Conservation (phyloP, 1,139 yeast species). For the Schizosaccharomyces versatilis region DNA sequence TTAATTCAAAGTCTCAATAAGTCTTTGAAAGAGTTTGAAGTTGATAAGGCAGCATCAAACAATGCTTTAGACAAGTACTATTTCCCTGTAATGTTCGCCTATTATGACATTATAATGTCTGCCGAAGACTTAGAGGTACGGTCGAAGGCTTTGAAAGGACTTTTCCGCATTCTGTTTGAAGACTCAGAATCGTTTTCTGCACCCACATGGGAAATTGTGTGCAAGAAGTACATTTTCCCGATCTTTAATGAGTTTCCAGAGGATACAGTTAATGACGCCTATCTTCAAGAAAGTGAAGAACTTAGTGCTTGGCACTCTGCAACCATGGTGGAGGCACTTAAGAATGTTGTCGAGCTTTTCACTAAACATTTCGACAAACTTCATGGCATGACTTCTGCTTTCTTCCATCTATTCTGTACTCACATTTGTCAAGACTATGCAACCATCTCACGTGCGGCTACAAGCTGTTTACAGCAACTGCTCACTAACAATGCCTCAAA, state of each 20-base stretch:
- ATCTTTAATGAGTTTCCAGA: conserved; percentile 61
- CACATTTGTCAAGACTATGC: conserved; percentile 95
- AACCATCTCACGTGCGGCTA: conserved; percentile 83
- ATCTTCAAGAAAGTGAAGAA: conserved; percentile 45
- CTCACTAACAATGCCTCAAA: conserved; percentile 50
- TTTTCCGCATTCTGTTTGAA: conserved; percentile 61
- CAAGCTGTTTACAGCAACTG: conserved; percentile 63
- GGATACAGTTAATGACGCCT: conserved; percentile 50
- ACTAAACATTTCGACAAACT: conserved; percentile 59
- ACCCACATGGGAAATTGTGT: conserved; percentile 63
- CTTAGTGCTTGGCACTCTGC: conserved; percentile 90
- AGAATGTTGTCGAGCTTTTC: conserved; percentile 67
- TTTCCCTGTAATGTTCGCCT: conserved; percentile 70
- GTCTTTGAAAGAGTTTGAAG: conserved; percentile 10
- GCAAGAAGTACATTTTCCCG: conserved; percentile 65
- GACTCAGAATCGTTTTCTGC: conserved; percentile 57
- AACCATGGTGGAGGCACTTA: conserved; percentile 80
- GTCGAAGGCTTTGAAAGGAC: conserved; percentile 59
- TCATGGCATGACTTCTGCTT: conserved; percentile 52
- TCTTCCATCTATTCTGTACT: conserved; percentile 51
- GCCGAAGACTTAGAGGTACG: conserved; percentile 90
- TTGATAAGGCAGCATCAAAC: conserved; percentile 15
- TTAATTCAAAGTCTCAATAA: conserved; percentile 4
- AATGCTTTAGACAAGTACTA: conserved; percentile 31
- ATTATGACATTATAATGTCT: conserved; percentile 74